phyloP scores from a whole-genome alignment of 164 flowering plant genomes.

The Sextonia rubra region DNA sequence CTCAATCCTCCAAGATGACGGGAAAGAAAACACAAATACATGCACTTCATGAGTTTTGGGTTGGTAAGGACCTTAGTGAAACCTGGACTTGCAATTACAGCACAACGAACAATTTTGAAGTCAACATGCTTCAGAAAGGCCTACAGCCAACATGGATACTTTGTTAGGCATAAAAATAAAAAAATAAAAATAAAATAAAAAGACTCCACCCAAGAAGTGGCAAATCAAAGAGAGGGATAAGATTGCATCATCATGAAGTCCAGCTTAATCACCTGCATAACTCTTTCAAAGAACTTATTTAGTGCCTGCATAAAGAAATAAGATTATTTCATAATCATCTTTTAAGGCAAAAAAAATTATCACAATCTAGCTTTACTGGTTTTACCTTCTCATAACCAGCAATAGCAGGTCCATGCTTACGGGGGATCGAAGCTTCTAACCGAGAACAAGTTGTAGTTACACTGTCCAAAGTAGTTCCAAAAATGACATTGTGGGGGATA shows the following conservation, averaged over 20 bases:
- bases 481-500: background rate
- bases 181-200: too few species aligned
- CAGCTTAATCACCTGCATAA: constrained; percentile 54
- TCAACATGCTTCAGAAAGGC: constrained; percentile 84
- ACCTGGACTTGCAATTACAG: constrained; percentile 97
- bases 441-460: constrained; percentile 80
- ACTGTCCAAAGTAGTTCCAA: constrained; percentile 34
- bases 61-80: constrained; percentile 69
- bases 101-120: constrained; percentile 89
- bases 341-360: background rate
- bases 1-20: background rate
- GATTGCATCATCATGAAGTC: background rate
- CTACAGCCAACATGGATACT: constrained; percentile 26
- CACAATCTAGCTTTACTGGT: background rate
- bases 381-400: constrained; percentile 93
- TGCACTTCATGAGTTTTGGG: background rate
- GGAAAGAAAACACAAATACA: background rate
- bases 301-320: constrained; percentile 51
- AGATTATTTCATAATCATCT: background rate
- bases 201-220: background rate
- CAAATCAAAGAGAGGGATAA: background rate
- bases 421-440: constrained; percentile 89
- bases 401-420: constrained; percentile 98
- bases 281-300: constrained; percentile 85
- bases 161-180: constrained; percentile 6